Percentiles rank a stretch among this genome's conserved stretches.
Conservation (phyloP, 768 basidiomycete species). For the Leccinellum albellum region DNA sequence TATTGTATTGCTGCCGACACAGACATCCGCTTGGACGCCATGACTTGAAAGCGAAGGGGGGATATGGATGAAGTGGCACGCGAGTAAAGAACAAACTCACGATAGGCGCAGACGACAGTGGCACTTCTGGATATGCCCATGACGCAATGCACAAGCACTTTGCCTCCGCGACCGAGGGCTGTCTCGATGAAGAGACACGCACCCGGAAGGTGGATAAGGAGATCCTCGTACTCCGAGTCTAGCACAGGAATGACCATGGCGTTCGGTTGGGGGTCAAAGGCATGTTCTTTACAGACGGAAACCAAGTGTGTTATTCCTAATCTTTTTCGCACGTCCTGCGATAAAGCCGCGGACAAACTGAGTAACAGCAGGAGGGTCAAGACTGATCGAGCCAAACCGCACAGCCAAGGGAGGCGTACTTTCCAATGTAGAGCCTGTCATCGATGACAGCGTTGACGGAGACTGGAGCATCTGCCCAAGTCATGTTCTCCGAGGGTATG, state of each 20-base stretch:
- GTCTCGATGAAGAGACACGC: constrained; percentile 61
- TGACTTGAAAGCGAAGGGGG: constrained; percentile 36
- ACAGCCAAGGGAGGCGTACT: constrained; percentile 21
- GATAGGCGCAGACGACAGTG: constrained; percentile 54
- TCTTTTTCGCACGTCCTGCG: constrained; percentile 25
- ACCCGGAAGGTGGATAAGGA: constrained; percentile 61
- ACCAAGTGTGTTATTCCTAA: constrained; percentile 53
- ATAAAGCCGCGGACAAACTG: constrained; percentile 34
- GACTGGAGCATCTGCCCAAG: constrained; percentile 27
- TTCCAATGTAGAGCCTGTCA: constrained; percentile 34
- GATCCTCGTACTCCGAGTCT: constrained; percentile 48
- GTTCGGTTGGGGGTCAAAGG: constrained; percentile 38
- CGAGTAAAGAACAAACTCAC: constrained; percentile 33
- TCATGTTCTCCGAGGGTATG: constrained; percentile 15
- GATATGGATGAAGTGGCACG: constrained; percentile 1
- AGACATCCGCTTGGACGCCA: constrained; percentile 43
- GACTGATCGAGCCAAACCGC: not conserved
- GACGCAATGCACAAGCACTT: constrained; percentile 67
- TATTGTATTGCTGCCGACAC: constrained; percentile 44
- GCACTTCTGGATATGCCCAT: constrained; percentile 72
- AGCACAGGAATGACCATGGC: constrained; percentile 36
- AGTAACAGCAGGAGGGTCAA: not conserved
- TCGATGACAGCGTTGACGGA: constrained; percentile 29
- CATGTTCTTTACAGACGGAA: constrained; percentile 55
- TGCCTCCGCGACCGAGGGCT: constrained; percentile 50